phyloP scores from a whole-genome alignment of 176 grass and related monocot species.

The Tillandsia leiboldiana region DNA sequence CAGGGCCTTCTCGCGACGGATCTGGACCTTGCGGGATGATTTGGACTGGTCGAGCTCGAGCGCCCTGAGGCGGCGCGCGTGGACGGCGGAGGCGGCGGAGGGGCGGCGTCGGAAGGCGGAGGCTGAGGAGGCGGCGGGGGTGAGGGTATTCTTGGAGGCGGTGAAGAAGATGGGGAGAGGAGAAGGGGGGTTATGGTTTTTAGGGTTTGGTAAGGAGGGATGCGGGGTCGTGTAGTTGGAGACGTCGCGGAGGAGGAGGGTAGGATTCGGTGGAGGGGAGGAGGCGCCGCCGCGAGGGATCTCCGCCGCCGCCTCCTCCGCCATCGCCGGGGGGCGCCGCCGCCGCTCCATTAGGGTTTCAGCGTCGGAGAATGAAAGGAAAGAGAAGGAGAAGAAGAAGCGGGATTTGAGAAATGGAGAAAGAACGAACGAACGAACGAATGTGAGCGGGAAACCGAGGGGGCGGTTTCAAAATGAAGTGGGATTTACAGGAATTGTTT shows the following conservation, averaged over 20 bases:
- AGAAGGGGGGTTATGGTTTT: background rate
- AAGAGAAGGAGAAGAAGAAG: background rate
- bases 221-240: conserved; percentile 47
- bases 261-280: background rate
- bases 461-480: background rate
- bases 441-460: conserved; percentile 11
- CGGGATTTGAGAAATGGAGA: conserved; percentile 12
- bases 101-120: conserved; percentile 1
- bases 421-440: background rate
- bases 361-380: background rate
- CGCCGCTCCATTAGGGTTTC: conserved; percentile 8
- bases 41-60: conserved; percentile 44
- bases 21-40: conserved; percentile 42
- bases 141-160: conserved; percentile 22
- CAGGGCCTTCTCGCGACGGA: conserved; percentile 27
- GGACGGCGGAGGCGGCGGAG: background rate
- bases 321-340: conserved; percentile 22
- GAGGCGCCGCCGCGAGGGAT: background rate
- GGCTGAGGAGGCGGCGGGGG: conserved; percentile 8
- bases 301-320: background rate
- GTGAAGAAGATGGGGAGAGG: conserved; percentile 30
- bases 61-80: conserved; percentile 31
- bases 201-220: conserved; percentile 23
- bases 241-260: conserved; percentile 36
- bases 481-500: background rate